Evolutionary conservation across 768 basidiomycete species (phyloP).

Genomic region (Lactarius tabidus): DNA sequence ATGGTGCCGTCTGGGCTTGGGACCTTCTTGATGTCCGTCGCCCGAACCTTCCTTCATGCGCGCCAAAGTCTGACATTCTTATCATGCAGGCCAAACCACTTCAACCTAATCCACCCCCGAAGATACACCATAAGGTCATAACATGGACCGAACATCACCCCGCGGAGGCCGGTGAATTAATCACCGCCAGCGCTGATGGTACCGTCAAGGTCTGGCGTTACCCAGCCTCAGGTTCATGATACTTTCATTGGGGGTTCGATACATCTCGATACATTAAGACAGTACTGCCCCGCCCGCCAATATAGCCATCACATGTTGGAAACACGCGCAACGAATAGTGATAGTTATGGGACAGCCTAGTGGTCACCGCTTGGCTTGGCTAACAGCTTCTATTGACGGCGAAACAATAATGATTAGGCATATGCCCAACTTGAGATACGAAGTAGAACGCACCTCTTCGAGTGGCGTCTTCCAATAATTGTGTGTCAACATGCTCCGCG

Average conservation of each 20-base stretch:
- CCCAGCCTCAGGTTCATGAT: constrained; percentile 28
- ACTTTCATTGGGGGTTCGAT: constrained; percentile 2
- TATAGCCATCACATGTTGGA: not conserved
- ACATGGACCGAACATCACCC: constrained; percentile 94
- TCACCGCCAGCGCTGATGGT: constrained; percentile 89
- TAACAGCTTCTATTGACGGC: constrained; percentile 14
- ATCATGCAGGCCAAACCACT: constrained; percentile 61
- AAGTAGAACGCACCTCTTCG: constrained; percentile 67
- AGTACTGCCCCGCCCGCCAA: not conserved
- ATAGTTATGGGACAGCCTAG: not conserved
- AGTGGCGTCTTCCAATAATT: constrained; percentile 93
- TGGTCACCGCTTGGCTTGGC: constrained; percentile 19
- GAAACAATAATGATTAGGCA: constrained; percentile 2
- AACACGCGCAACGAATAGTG: not conserved
- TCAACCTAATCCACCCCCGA: constrained; percentile 68
- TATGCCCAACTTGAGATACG: not conserved
- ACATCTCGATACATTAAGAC: not conserved
- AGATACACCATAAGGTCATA: constrained; percentile 77
- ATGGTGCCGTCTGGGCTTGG: constrained; percentile 89
- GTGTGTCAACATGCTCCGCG: constrained; percentile 90
- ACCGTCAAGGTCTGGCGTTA: constrained; percentile 85
- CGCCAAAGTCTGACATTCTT: not conserved
- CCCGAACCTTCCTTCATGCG: not conserved
- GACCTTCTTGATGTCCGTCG: constrained; percentile 79
- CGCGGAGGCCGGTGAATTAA: constrained; percentile 71